A percentile compares a stretch with the other conserved stretches of the same genome.
phyloP scores from a whole-genome alignment of 1,284 basidiomycete genomes.

The Cryptococcus depauperatus region DNA sequence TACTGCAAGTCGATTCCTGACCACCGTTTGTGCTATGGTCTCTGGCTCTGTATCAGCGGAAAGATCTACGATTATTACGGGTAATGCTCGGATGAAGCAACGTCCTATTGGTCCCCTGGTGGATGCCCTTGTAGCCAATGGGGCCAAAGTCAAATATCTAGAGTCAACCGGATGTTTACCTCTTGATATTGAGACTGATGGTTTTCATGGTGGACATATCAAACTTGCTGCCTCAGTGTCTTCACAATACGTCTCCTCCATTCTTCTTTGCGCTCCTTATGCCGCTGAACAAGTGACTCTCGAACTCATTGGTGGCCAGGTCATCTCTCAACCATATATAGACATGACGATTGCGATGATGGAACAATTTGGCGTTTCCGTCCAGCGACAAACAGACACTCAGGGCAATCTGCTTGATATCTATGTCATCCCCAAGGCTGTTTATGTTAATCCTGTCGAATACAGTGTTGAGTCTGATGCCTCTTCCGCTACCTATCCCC shows the following conservation, averaged over 20 bases:
- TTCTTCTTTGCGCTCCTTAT: constrained; percentile 93
- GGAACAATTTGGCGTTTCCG: constrained; percentile 81
- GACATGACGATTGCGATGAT: constrained; percentile 99
- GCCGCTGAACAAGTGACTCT: constrained; percentile 72
- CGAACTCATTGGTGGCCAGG: constrained; percentile 82
- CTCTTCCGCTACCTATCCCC: constrained; percentile 90
- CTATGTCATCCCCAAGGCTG: constrained; percentile 78
- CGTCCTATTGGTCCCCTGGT: constrained; percentile 91
- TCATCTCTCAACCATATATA: constrained; percentile 98
- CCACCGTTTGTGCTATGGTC: constrained; percentile 66
- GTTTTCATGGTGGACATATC: constrained; percentile 75
- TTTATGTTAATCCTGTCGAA: constrained; percentile 66
- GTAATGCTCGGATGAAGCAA: constrained; percentile 98
- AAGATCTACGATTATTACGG: constrained; percentile 71
- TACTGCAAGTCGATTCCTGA: constrained; percentile 95
- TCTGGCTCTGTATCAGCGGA: constrained; percentile 44
- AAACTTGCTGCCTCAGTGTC: constrained; percentile 89
- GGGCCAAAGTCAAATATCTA: constrained; percentile 67
- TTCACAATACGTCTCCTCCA: constrained; percentile 96
- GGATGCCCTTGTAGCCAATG: constrained; percentile 76
- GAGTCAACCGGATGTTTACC: constrained; percentile 81
- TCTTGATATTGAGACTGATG: constrained; percentile 73
- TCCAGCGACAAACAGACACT: constrained; percentile 61
- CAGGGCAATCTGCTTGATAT: constrained; percentile 61
- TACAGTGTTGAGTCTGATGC: constrained; percentile 97